Conservation (phyloP, 1,139 yeast species). For the Tardiomyces digboiensis region DNA sequence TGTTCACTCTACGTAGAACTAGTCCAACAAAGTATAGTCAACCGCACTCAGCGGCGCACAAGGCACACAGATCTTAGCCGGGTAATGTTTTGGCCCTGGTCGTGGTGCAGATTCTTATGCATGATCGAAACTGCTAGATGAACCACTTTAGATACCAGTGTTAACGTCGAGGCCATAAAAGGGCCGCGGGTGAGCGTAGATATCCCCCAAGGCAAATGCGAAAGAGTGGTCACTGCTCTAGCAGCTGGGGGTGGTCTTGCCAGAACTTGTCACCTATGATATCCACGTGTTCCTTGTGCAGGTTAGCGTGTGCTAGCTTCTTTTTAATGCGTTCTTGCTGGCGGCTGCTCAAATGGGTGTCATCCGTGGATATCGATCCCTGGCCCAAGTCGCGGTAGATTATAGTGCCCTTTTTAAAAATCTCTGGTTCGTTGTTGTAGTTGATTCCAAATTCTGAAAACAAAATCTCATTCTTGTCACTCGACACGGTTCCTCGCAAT, state of each 20-base stretch:
- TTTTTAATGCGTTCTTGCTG: conserved; percentile 41
- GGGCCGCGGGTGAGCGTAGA: no score
- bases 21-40: no score
- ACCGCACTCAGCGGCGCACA: no score
- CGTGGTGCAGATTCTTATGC: no score
- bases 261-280: conserved; percentile 22
- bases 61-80: no score
- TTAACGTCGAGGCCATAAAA: no score
- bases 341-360: conserved; percentile 25
- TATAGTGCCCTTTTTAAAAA: conserved; percentile 79
- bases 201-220: no score
- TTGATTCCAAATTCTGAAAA: conserved; percentile 73
- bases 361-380: conserved; percentile 6
- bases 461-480: conserved; percentile 82
- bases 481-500: conserved; percentile 62
- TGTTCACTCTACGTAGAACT: no score
- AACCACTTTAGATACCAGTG: no score
- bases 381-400: conserved; percentile 42
- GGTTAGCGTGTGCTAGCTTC: conserved; percentile 37
- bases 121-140: no score
- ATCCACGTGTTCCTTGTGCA: conserved; percentile 34
- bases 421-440: conserved; percentile 84
- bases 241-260: conserved; percentile 4
- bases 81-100: no score
- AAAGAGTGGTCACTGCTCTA: neutral